Percentiles rank a stretch among this genome's conserved stretches.
Evolutionary conservation across 2,329 filamentous ascomycete species (phyloP).

Genomic region (Arthrinium phaeospermum): DNA sequence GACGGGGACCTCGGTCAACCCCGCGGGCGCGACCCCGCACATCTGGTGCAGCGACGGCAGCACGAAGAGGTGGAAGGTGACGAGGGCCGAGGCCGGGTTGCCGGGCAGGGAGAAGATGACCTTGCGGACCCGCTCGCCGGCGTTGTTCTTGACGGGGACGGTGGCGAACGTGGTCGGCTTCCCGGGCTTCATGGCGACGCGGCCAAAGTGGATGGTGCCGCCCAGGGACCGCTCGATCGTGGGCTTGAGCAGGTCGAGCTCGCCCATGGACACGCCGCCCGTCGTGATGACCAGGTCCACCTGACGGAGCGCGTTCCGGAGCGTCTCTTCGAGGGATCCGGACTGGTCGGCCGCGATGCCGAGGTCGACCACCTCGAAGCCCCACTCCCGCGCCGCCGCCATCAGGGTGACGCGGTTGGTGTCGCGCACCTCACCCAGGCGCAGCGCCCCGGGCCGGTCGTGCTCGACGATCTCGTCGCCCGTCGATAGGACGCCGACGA

Average conservation of each 20-base stretch:
- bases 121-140: slow-evolving; percentile 64
- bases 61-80: slow-evolving; percentile 94
- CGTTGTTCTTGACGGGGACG: slow-evolving; percentile 69
- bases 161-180: slow-evolving; percentile 98
- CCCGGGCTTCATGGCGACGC: slow-evolving; percentile 96
- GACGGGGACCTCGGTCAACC: slow-evolving; percentile 76
- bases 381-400: slow-evolving; percentile 74
- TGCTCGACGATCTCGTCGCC: slow-evolving; percentile 92
- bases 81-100: slow-evolving; percentile 90
- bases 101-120: slow-evolving; percentile 90
- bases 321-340: slow-evolving; percentile 74
- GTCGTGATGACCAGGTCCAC: slow-evolving; percentile 89
- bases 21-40: slow-evolving; percentile 69
- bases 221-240: slow-evolving; percentile 90
- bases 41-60: slow-evolving; percentile 83
- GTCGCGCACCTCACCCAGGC: slow-evolving; percentile 86
- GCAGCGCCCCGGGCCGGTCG: slow-evolving; percentile 64
- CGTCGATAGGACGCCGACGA: slow-evolving; percentile 88
- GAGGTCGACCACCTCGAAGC: slow-evolving; percentile 81
- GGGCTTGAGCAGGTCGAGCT: slow-evolving; percentile 94
- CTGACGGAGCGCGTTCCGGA: slow-evolving; percentile 75
- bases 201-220: slow-evolving; percentile 94
- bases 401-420: slow-evolving; percentile 90
- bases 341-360: slow-evolving; percentile 82
- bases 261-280: slow-evolving; percentile 96